Percentiles rank a stretch among this genome's conserved stretches.
Evolutionary conservation across 345 rosid species (phyloP).

Genomic region (Aegle marmelos): DNA sequence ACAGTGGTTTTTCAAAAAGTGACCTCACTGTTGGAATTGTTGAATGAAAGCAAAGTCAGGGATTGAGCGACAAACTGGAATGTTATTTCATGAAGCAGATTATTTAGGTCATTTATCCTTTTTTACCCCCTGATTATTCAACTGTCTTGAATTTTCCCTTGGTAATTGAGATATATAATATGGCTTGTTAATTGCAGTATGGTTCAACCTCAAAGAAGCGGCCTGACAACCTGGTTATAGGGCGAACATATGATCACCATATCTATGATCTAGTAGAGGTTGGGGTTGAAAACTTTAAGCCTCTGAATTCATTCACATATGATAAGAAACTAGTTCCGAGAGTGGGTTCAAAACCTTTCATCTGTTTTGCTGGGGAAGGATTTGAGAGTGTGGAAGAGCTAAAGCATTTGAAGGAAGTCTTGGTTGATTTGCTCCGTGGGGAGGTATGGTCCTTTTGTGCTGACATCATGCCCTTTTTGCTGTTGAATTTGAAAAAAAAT

Average conservation of each 20-base stretch:
- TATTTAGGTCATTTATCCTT: not conserved
- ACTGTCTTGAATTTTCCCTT: not conserved
- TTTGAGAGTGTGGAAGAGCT: conserved; percentile 77
- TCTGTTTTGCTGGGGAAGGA: conserved; percentile 77
- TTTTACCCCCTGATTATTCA: not conserved
- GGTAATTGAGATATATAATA: not conserved
- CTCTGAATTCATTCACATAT: conserved; percentile 54
- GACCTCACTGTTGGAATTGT: not conserved
- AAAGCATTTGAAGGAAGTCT: conserved; percentile 85
- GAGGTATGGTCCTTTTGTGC: conserved; percentile 44
- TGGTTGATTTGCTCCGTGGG: conserved; percentile 79
- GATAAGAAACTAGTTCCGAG: conserved; percentile 80
- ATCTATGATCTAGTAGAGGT: conserved; percentile 90
- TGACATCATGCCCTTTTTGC: not conserved
- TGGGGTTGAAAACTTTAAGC: conserved; percentile 82
- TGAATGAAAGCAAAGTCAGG: not conserved
- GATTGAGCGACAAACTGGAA: too few relatives aligned
- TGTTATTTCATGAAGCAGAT: not conserved
- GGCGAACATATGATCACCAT: conserved; percentile 80
- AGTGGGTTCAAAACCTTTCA: conserved; percentile 81
- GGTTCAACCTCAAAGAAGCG: conserved; percentile 93
- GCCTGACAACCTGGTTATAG: conserved; percentile 83
- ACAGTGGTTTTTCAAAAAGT: not conserved
- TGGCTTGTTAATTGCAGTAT: conserved; percentile 44
- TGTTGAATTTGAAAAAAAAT: not conserved